phyloP scores from a whole-genome alignment of 2,329 filamentous ascomycete species.

The Aspergillus caelatus region DNA sequence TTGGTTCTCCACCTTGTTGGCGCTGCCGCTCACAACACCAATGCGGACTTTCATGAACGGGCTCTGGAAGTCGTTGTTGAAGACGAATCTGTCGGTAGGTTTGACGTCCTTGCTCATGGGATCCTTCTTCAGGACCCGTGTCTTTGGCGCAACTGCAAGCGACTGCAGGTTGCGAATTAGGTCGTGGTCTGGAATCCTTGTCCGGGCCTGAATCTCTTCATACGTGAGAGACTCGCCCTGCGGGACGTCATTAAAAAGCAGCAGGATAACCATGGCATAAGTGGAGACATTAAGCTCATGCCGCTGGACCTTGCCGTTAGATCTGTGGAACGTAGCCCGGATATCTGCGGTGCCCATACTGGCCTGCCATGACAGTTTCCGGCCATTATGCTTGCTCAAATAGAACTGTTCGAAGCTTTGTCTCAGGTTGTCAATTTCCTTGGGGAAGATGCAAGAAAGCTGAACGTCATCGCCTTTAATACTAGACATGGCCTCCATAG shows the following conservation, averaged over 20 bases:
- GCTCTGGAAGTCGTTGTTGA: conserved; percentile 80
- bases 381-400: conserved; percentile 80
- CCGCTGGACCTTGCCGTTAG: conserved; percentile 69
- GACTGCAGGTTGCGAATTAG: conserved; percentile 78
- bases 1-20: conserved; percentile 81
- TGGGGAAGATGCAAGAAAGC: conserved; percentile 69
- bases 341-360: conserved; percentile 84
- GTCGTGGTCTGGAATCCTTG: conserved; percentile 75
- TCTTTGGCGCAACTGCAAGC: conserved; percentile 81
- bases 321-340: conserved; percentile 74
- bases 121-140: conserved; percentile 76
- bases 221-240: conserved; percentile 56
- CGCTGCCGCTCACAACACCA: conserved; percentile 73
- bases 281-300: conserved; percentile 94
- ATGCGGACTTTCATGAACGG: conserved; percentile 88
- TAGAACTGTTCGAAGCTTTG: conserved; percentile 90
- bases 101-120: conserved; percentile 79
- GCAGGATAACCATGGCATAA: conserved; percentile 84
- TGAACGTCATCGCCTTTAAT: conserved; percentile 53
- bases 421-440: conserved; percentile 73
- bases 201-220: conserved; percentile 81
- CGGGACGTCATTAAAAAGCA: conserved; percentile 82
- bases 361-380: conserved; percentile 81
- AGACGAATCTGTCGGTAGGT: conserved; percentile 74
- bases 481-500: conserved; percentile 78